phyloP scores from a whole-genome alignment of 768 basidiomycete species.

The Exidia glandulosa region DNA sequence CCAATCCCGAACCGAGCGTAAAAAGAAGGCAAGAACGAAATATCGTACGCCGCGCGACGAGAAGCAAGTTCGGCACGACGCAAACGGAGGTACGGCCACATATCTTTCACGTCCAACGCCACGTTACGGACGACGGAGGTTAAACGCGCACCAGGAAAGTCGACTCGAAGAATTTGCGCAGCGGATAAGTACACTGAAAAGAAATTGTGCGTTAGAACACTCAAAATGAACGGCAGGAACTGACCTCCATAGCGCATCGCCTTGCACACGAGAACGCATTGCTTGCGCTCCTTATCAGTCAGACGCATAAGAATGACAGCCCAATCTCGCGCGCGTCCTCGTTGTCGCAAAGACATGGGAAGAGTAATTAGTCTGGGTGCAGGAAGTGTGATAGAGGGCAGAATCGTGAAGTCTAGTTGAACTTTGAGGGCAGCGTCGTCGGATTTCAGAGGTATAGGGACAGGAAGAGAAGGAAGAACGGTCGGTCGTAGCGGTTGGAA shows the following conservation, averaged over 20 bases:
- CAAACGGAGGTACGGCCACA: conserved; percentile 60
- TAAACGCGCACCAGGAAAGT: conserved; percentile 42
- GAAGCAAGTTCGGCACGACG: conserved; percentile 32
- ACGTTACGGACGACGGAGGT: conserved; percentile 26
- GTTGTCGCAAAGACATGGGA: conserved; percentile 48
- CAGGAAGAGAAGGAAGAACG: conserved; percentile 11
- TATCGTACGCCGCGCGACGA: conserved; percentile 29
- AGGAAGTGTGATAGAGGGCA: neutral
- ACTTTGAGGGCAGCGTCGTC: neutral
- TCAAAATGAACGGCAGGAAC: conserved; percentile 1
- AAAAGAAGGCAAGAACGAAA: conserved; percentile 39
- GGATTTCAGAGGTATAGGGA: conserved; percentile 15
- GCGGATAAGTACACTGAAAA: conserved; percentile 55
- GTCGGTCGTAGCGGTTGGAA: too few species aligned
- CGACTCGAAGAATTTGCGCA: conserved; percentile 29
- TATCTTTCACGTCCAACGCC: conserved; percentile 39
- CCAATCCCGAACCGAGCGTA: conserved; percentile 16
- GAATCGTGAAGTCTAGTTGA: neutral
- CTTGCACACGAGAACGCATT: conserved; percentile 44
- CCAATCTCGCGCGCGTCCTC: conserved; percentile 42
- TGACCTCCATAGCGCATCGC: conserved; percentile 55
- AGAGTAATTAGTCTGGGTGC: conserved; percentile 27
- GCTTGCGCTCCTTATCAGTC: conserved; percentile 29
- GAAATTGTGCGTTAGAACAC: conserved; percentile 1
- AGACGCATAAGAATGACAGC: conserved; percentile 45